These are phyloP conservation scores for Ophiosphaerella narmari DNA, from an alignment of 2,329 filamentous ascomycete genomes.

Conservation along the genomic window DNA sequence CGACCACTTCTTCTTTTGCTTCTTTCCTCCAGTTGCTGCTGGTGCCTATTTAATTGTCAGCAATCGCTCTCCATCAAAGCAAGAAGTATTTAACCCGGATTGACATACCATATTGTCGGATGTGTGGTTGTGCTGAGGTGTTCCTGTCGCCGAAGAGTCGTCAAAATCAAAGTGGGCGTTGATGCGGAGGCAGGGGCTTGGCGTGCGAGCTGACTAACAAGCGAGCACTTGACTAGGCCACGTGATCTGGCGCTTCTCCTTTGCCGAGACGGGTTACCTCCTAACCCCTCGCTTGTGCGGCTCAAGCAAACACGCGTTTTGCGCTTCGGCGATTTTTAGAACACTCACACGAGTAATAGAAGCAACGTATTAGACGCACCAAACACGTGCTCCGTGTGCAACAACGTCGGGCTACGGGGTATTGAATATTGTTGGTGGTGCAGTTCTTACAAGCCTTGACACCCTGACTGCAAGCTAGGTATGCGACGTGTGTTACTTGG, in stretches of 20 bases:
- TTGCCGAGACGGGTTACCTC: not conserved
- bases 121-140: conserved; percentile 43
- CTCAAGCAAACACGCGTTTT: not conserved
- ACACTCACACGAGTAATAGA: too few relatives aligned
- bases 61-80: not conserved
- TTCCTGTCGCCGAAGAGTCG: conserved; percentile 20
- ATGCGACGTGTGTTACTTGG: too few relatives aligned
- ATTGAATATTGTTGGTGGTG: too few relatives aligned
- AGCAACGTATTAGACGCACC: too few relatives aligned
- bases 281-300: not conserved
- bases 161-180: conserved; percentile 12
- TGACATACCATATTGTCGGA: conserved; percentile 50
- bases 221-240: conserved; percentile 20
- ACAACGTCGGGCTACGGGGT: too few relatives aligned
- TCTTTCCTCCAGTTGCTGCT: conserved; percentile 71
- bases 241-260: conserved; percentile 11
- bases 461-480: conserved; percentile 1
- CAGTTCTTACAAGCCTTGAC: not conserved
- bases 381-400: not conserved
- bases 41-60: conserved; percentile 43
- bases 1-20: conserved; percentile 83
- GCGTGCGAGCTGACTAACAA: conserved; percentile 20
- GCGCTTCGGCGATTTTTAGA: not conserved
- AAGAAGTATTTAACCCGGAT: not conserved
- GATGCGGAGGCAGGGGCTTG: conserved; percentile 27